Evolutionary conservation across 163 green algal genomes (phyloP).

Genomic region (Botryococcus braunii): DNA sequence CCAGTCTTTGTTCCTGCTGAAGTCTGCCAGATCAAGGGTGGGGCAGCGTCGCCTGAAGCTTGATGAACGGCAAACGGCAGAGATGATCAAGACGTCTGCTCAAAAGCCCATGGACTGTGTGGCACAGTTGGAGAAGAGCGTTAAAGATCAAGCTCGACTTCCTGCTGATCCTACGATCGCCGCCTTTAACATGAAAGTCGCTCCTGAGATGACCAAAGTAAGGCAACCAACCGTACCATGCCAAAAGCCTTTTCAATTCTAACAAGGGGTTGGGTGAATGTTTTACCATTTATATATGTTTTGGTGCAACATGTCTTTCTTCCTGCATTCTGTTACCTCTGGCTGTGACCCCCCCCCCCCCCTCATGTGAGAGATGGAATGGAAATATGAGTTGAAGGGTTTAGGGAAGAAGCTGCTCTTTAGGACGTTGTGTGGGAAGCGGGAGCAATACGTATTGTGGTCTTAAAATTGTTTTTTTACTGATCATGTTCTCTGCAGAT

Average conservation of each 20-base stretch:
- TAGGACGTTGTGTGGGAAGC: background rate
- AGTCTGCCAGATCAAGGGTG: conserved; percentile 17
- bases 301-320: background rate
- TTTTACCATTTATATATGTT: background rate
- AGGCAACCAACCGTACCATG: background rate
- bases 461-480: background rate
- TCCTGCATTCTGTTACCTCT: background rate
- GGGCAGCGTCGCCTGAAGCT: conserved; percentile 54
- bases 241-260: background rate
- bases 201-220: conserved; percentile 19
- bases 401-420: background rate
- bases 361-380: background rate
- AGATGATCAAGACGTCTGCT: conserved; percentile 15
- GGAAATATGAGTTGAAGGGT: background rate
- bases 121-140: conserved; percentile 12
- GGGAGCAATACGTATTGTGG: background rate
- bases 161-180: conserved; percentile 17
- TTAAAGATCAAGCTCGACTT: conserved; percentile 17
- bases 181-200: conserved; percentile 24
- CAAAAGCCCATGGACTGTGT: conserved; percentile 13
- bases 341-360: background rate
- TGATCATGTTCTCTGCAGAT: background rate
- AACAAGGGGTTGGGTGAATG: background rate
- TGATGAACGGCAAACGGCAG: conserved; percentile 17
- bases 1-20: conserved; percentile 20